Conservation (phyloP, 345 rosid species). For the Citrus mangshanensis region DNA sequence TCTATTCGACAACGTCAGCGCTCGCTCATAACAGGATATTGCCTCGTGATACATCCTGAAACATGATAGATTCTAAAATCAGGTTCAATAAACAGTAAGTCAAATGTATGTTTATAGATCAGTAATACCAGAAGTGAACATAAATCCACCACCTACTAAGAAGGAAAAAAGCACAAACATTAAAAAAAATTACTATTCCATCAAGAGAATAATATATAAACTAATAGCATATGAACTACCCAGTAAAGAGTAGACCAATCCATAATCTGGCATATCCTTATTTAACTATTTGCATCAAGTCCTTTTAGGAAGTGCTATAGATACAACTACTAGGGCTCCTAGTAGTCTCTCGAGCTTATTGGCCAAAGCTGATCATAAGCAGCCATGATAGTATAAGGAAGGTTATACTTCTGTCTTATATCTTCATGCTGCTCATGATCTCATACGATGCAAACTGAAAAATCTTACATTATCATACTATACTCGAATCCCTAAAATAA, state of each 20-base stretch:
- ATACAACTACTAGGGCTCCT: not conserved
- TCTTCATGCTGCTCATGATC: not conserved
- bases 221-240: not conserved
- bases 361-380: not conserved
- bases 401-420: not conserved
- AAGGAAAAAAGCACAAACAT: not conserved
- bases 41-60: constrained; percentile 76
- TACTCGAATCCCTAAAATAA: not conserved
- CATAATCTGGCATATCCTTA: not conserved
- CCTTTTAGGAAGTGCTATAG: not conserved
- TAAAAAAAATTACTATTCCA: not conserved
- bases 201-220: not conserved
- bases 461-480: no score
- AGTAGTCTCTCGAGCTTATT: not conserved
- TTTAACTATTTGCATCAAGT: not conserved
- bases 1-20: constrained; percentile 73
- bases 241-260: not conserved
- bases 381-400: not conserved
- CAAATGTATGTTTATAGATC: not conserved
- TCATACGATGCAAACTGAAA: not conserved
- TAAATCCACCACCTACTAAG: not conserved
- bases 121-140: not conserved
- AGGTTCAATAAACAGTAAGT: constrained; percentile 9
- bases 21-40: constrained; percentile 72
- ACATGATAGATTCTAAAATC: constrained; percentile 13